phyloP scores from a whole-genome alignment of 331 rosid genomes.

The Erythrophleum ivorense region DNA sequence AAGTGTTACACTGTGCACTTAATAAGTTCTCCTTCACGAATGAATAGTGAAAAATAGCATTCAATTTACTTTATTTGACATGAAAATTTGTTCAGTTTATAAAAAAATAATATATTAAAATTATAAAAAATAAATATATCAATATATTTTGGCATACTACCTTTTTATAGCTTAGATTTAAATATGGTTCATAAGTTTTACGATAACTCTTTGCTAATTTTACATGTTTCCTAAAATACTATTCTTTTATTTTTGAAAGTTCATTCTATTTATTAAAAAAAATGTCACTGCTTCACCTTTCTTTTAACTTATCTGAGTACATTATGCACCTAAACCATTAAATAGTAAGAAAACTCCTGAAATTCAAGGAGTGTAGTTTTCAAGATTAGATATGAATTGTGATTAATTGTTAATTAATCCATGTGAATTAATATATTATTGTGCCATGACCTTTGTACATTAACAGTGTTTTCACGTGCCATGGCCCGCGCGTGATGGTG shows the following conservation, averaged over 20 bases:
- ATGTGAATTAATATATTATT: not conserved
- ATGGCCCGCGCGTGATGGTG: constrained; percentile 29
- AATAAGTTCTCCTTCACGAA: not conserved
- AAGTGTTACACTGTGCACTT: not conserved
- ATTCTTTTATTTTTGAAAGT: too few relatives aligned
- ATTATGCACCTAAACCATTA: too few relatives aligned
- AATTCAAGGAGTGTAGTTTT: not conserved
- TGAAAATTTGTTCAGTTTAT: too few relatives aligned
- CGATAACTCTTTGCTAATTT: not conserved
- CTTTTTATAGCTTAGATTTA: too few relatives aligned
- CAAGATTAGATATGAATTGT: not conserved
- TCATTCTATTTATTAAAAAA: not conserved
- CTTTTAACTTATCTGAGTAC: too few relatives aligned
- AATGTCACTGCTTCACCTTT: too few relatives aligned
- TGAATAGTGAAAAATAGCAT: not conserved
- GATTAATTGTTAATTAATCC: not conserved
- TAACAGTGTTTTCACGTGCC: not conserved
- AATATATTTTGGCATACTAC: too few relatives aligned
- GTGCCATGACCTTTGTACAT: not conserved
- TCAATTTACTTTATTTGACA: too few relatives aligned
- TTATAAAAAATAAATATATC: too few relatives aligned
- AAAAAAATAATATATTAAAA: too few relatives aligned
- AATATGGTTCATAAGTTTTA: not conserved
- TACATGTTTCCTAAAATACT: not conserved
- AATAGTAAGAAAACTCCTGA: too few relatives aligned